These are phyloP conservation scores for Geum urbanum DNA, from an alignment of 306 rosid species.

Conservation along the genomic window DNA sequence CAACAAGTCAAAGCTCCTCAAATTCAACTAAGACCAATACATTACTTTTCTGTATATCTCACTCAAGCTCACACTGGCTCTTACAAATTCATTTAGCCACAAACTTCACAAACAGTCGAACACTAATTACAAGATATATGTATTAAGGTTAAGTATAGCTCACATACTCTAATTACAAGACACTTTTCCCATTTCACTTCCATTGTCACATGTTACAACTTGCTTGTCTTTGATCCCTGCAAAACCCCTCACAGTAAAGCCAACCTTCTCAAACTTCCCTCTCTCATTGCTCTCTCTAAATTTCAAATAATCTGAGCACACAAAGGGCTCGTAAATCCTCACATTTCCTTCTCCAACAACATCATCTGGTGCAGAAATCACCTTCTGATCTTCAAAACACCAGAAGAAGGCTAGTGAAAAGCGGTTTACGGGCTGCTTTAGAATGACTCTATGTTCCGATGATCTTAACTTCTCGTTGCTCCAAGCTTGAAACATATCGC, in stretches of 20 bases:
- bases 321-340: conserved; percentile 57
- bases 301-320: conserved; percentile 66
- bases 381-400: conserved; percentile 80
- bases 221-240: conserved; percentile 48
- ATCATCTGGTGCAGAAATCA: conserved; percentile 61
- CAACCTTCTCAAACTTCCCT: conserved; percentile 88
- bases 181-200: neutral
- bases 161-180: neutral
- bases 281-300: conserved; percentile 77
- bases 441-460: conserved; percentile 78
- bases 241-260: conserved; percentile 77
- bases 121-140: conserved; percentile 1
- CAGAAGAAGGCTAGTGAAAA: conserved; percentile 88
- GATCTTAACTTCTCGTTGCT: conserved; percentile 77
- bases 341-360: conserved; percentile 58
- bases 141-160: neutral
- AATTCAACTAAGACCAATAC: neutral
- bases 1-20: conserved; percentile 9
- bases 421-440: conserved; percentile 52
- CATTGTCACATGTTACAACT: conserved; percentile 14
- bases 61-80: conserved; percentile 2
- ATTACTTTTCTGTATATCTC: conserved; percentile 5
- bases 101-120: neutral
- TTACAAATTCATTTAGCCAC: conserved; percentile 9
- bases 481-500: conserved; percentile 96